Evolutionary conservation across 192 early-diverging fungal genomes (phyloP).

Genomic region (Backusella westeae): DNA sequence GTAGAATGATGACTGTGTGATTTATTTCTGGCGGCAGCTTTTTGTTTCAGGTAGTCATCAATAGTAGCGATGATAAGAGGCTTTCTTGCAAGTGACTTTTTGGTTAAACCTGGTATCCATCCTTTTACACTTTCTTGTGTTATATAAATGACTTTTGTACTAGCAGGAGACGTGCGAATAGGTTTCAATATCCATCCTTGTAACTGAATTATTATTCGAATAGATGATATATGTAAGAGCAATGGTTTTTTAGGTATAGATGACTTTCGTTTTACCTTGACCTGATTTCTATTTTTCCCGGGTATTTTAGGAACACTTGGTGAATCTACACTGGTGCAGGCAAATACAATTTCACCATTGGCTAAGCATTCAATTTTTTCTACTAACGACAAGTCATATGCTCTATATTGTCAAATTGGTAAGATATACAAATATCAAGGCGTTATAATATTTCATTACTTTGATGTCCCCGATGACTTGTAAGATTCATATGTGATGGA

Average conservation of each 20-base stretch:
- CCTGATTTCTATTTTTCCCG: slow-evolving; percentile 40
- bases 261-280: slow-evolving; percentile 24
- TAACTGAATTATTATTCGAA: slow-evolving; percentile 11
- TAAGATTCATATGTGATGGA: slow-evolving; percentile 39
- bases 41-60: slow-evolving; percentile 47
- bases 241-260: background rate
- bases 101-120: slow-evolving; percentile 48
- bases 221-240: background rate
- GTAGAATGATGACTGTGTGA: slow-evolving; percentile 17
- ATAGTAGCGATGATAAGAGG: slow-evolving; percentile 44
- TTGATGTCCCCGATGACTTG: slow-evolving; percentile 23
- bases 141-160: slow-evolving; percentile 50
- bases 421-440: background rate
- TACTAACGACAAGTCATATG: slow-evolving; percentile 38
- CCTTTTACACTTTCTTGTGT: slow-evolving; percentile 42
- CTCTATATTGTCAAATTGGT: slow-evolving; percentile 1
- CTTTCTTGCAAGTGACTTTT: slow-evolving; percentile 45
- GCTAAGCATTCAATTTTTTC: slow-evolving; percentile 44
- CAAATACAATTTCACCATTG: slow-evolving; percentile 53
- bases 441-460: slow-evolving; percentile 15
- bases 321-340: slow-evolving; percentile 44
- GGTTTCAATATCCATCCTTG: slow-evolving; percentile 52
- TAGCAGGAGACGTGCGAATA: slow-evolving; percentile 38
- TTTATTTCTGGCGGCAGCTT: slow-evolving; percentile 24
- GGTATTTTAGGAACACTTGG: slow-evolving; percentile 42